Base-by-base conservation (phyloP, 345 rosid species). In the Gossypioides kirkii region DNA sequence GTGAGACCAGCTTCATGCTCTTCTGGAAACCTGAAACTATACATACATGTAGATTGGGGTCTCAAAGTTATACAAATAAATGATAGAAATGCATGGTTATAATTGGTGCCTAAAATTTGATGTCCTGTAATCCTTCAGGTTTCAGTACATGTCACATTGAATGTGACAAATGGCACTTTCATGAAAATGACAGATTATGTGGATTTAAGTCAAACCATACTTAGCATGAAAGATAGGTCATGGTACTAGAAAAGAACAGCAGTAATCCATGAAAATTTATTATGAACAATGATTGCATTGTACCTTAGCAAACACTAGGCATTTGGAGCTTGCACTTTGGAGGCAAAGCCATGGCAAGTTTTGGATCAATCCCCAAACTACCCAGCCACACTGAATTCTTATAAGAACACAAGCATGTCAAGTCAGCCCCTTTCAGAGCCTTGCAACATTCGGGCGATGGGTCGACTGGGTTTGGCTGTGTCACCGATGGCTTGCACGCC, bases 401-500 rank as follows among this genome's bases (percentile, higher is more conserved):
- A 65, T 89, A 91, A 11, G 85, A 85, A 62, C 98, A 89, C 14
- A 93, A 81, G 78, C 98, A 91, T 1, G 52, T 58, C 72, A 84
- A 77, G 76, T 93, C 80, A 3, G 92, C 95, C 2, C 70, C 85
- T 13, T 72, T 11, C 0, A 89, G 79, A 14, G 87, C 91, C 70
- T 77, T 8, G 77, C 97, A 91, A 45, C 98, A 93, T 2, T 46
- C 73, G 3, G 71, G 14, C 1, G 92, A 28, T 0, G 98, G 94
- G 9, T 72, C 84, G 0, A 77, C 85, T 0, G 95, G 89, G 63
- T 72, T 45, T 0, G 84, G 87, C 65, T 83, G 74, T 1, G 72
- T 93, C 74, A 88, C 94, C 0, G 91, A 80, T 64, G 93, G 93
- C 77, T 70, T 84, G 75, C 98, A 93, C 6, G 86, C 90, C n/a